Evolutionary conservation across 2,329 filamentous ascomycete species (phyloP).

Genomic region (Ascochyta rabiei): DNA sequence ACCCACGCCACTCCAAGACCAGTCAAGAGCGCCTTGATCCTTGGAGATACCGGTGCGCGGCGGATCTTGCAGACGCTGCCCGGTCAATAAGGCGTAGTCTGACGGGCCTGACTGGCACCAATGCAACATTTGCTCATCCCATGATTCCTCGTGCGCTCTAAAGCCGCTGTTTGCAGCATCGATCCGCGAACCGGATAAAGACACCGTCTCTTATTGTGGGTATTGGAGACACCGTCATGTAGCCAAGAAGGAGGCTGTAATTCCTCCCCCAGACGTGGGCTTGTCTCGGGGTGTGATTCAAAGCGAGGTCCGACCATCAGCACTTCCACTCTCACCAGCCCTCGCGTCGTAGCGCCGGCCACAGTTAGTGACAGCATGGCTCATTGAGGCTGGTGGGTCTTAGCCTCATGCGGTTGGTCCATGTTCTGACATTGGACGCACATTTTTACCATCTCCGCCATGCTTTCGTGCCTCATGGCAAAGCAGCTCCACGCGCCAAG

Average conservation of each 20-base stretch:
- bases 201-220: conserved; percentile 10
- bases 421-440: conserved; percentile 16
- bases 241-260: conserved; percentile 20
- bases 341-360: conserved; percentile 17
- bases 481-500: conserved; percentile 16
- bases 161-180: conserved; percentile 30
- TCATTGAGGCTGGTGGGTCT: conserved; percentile 40
- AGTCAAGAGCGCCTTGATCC: conserved; percentile 25
- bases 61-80: conserved; percentile 27
- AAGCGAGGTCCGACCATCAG: conserved; percentile 27
- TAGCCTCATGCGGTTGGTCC: conserved; percentile 23
- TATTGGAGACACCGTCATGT: conserved; percentile 20
- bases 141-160: conserved; percentile 36
- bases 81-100: conserved; percentile 19
- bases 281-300: conserved; percentile 24
- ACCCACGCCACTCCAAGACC: conserved; percentile 42
- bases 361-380: conserved; percentile 32
- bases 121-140: conserved; percentile 25
- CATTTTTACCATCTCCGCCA: conserved; percentile 21
- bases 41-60: conserved; percentile 25
- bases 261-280: conserved; percentile 22
- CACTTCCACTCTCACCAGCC: conserved; percentile 30
- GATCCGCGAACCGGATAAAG: conserved; percentile 30
- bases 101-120: conserved; percentile 27
- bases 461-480: conserved; percentile 23